Evolutionary conservation across 257 asterid species (phyloP).

Genomic region (Schizonepeta tenuifolia): DNA sequence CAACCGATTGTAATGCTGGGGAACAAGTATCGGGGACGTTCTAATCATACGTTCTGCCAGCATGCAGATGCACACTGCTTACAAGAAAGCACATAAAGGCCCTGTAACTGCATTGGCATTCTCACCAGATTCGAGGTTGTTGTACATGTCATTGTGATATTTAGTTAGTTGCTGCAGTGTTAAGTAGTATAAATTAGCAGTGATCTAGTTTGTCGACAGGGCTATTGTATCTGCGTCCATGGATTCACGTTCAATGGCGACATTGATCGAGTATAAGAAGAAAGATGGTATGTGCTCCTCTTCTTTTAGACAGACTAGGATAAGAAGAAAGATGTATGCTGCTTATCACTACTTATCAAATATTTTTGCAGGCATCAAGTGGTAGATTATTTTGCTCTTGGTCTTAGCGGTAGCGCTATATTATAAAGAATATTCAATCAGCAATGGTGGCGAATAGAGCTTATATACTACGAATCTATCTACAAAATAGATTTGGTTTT

Average conservation of each 20-base stretch:
- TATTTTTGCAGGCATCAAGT: conserved; percentile 62
- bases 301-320: conserved; percentile 17
- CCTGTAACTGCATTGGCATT: conserved; percentile 76
- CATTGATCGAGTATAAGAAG: conserved; percentile 59
- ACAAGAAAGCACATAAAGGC: conserved; percentile 91
- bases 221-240: conserved; percentile 78
- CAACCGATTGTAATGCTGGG: conserved; percentile 58
- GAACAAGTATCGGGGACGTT: conserved; percentile 81
- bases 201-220: conserved; percentile 48
- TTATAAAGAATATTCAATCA: conserved; percentile 10
- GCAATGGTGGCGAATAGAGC: background rate
- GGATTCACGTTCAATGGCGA: conserved; percentile 87
- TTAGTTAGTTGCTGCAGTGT: conserved; percentile 17
- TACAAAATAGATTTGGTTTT: no score
- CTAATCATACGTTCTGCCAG: conserved; percentile 52
- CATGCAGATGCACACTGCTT: conserved; percentile 54
- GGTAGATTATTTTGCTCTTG: conserved; percentile 63
- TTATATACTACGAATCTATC: background rate
- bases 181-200: conserved; percentile 18
- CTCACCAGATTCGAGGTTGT: conserved; percentile 86
- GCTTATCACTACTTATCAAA: no score
- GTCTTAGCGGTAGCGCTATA: conserved; percentile 62
- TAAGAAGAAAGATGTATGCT: no score
- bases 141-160: conserved; percentile 9
- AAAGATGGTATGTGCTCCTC: conserved; percentile 50